Percentiles rank a stretch among this genome's conserved stretches.
Evolutionary conservation across 2,329 filamentous ascomycete species (phyloP).

Genomic region (Pezicula neosporulosa): DNA sequence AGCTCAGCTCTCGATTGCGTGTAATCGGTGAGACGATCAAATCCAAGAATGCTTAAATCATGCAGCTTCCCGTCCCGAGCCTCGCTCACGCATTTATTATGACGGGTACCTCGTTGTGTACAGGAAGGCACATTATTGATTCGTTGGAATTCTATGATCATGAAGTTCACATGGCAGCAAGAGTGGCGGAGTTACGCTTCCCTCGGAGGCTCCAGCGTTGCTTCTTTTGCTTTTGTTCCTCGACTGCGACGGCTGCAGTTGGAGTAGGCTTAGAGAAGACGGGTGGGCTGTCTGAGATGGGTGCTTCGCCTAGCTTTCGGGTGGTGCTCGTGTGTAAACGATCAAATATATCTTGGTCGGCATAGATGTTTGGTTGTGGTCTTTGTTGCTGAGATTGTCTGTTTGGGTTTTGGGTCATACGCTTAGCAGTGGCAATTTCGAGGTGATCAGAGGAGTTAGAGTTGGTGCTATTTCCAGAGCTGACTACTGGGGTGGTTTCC

Average conservation of each 20-base stretch:
- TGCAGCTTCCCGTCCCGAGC: no score
- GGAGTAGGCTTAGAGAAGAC: slow-evolving; percentile 4
- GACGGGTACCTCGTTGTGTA: no score
- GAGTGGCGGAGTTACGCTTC: slow-evolving; percentile 16
- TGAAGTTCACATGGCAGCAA: slow-evolving; percentile 4
- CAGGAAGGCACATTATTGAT: no score
- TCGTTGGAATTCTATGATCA: no score
- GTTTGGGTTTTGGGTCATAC: background rate
- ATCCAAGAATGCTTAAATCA: no score
- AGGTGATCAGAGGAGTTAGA: slow-evolving; percentile 22
- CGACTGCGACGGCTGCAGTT: background rate
- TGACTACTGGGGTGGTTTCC: slow-evolving; percentile 10
- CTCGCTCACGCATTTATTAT: no score
- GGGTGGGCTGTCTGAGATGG: slow-evolving; percentile 17
- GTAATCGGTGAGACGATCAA: no score
- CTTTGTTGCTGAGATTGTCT: slow-evolving; percentile 7
- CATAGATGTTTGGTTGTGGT: slow-evolving; percentile 19
- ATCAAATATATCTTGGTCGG: slow-evolving; percentile 24
- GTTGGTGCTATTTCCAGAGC: slow-evolving; percentile 20
- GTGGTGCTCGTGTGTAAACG: slow-evolving; percentile 27
- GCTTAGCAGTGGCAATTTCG: slow-evolving; percentile 14
- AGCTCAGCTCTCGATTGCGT: no score
- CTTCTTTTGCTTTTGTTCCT: slow-evolving; percentile 18
- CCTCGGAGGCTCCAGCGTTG: slow-evolving; percentile 22
- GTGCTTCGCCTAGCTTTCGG: slow-evolving; percentile 29